Evolutionary conservation across 768 basidiomycete species (phyloP).

Genomic region (Tubosaeta sp.): DNA sequence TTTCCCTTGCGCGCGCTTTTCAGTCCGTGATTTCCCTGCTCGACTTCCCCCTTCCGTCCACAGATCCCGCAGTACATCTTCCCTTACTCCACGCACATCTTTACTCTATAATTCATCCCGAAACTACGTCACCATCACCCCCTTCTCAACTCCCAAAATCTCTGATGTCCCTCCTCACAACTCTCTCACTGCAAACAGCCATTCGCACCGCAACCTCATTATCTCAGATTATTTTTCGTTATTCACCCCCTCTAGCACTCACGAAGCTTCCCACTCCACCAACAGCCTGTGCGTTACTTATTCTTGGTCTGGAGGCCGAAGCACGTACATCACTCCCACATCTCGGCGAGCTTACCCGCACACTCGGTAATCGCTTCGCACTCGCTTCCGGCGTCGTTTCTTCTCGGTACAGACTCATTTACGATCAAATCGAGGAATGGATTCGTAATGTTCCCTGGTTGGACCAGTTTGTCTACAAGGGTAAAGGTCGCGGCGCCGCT

Average conservation of each 20-base stretch:
- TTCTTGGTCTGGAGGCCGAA: conserved; percentile 71
- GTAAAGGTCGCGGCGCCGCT: conserved; percentile 25
- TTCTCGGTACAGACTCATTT: conserved; percentile 63
- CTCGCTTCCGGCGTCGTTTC: conserved; percentile 54
- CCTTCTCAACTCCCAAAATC: conserved; percentile 30
- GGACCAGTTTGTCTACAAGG: conserved; percentile 45
- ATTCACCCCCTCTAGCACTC: conserved; percentile 38
- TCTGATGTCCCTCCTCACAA: conserved; percentile 35
- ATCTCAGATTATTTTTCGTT: conserved; percentile 42
- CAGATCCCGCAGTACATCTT: conserved; percentile 60
- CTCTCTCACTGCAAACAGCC: conserved; percentile 38
- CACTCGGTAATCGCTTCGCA: conserved; percentile 49
- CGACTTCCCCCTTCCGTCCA: conserved; percentile 46
- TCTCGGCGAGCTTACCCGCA: conserved; percentile 53
- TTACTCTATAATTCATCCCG: conserved; percentile 33
- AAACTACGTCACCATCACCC: conserved; percentile 19
- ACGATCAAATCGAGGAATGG: conserved; percentile 56
- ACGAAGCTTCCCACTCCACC: conserved; percentile 39
- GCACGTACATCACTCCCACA: conserved; percentile 47
- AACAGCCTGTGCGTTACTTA: conserved; percentile 64
- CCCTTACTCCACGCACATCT: conserved; percentile 53
- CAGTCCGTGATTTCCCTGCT: conserved; percentile 49
- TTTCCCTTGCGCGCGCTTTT: conserved; percentile 53
- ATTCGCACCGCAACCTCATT: conserved; percentile 41
- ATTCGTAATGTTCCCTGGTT: conserved; percentile 73